Evolutionary conservation across 805 yeast species (phyloP), one percentile per base, ranked within the genome.

Genomic region (Kluyveromyces lactis): DNA sequence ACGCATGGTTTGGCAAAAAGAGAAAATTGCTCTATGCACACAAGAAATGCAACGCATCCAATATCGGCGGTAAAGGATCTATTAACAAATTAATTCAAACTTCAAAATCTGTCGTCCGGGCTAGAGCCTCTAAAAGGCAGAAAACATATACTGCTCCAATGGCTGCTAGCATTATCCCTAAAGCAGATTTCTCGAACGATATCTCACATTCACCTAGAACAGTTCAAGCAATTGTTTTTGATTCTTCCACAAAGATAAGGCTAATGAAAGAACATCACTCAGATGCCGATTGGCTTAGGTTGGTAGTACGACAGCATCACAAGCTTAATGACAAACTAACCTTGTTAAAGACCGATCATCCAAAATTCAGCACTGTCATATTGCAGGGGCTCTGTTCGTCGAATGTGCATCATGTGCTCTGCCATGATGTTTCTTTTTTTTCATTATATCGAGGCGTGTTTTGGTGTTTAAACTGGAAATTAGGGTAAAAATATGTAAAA

Each of bases 401-500:
- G 4, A 15, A 3, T 17, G 18, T 19, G 3, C 6, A 18, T 4
- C 13, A 4, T 4, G 21, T 34, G 13, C 23, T 7, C 13, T 34
- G 37, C 29, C 13, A 34, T 15, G 13, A 9, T 3, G 4, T 4
- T 3, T 24, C 37, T 7, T 4, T 34, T 6, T 11, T 34, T 15
- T 26, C 27, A 36, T 40, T 50, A 32, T 44, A 43, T 39, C 39
- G 41, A 35, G 48, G 42, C 38, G 32, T 45, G 29, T 38, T 39
- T 33, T 50, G 53, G 53, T 47, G 44, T 40, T 38, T 50, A 31
- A 39, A 42, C 29, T 50, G 53, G 53, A 45, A 45, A 41, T 38
- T 48, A 21, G 29, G 5, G 12, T 24, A 17, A 10, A 13, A 17
- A 23, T 3, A 9, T 10, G 16, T 18, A 26, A 34, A n/a, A 24